A percentile compares a stretch with the other conserved stretches of the same genome.
Evolutionary conservation across 805 yeast genomes (phyloP).

Genomic region (Candida ipomoeae): DNA sequence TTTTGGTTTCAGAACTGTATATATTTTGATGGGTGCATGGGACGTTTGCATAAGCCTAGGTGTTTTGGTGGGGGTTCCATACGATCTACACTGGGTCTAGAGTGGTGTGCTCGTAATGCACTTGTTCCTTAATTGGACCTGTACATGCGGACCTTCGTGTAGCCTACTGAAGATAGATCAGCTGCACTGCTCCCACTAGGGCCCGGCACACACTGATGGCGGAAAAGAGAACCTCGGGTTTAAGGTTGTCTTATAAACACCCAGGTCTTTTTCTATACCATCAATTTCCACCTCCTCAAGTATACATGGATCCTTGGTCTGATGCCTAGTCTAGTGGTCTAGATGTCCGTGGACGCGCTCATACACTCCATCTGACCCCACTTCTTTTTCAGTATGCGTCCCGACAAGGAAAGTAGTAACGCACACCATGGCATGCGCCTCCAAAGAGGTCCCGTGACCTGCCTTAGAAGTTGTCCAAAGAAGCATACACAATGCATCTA

Average conservation of each 20-base stretch:
- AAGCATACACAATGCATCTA: neutral
- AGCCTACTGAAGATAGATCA: neutral
- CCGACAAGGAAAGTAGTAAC: neutral
- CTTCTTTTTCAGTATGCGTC: neutral
- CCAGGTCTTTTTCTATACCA: too few relatives aligned
- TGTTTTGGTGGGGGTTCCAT: neutral
- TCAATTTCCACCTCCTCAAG: too few relatives aligned
- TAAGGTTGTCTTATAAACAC: neutral
- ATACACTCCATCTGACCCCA: conserved; percentile 1
- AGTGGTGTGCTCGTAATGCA: neutral
- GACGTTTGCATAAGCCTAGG: neutral
- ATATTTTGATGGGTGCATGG: neutral
- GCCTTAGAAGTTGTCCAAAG: neutral
- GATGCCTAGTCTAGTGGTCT: neutral
- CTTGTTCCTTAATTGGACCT: neutral
- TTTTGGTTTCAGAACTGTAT: neutral
- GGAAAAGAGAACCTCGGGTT: neutral
- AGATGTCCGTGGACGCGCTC: neutral
- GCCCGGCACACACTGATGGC: too few relatives aligned
- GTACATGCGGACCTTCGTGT: conserved; percentile 1
- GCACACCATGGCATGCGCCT: neutral
- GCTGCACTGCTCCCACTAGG: neutral
- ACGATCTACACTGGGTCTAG: neutral
- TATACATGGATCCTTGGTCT: too few relatives aligned
- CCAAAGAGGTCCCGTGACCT: neutral